These are phyloP conservation scores for Pyricularia grisea DNA, from an alignment of 2,329 filamentous ascomycete genomes.

Conservation along the genomic window DNA sequence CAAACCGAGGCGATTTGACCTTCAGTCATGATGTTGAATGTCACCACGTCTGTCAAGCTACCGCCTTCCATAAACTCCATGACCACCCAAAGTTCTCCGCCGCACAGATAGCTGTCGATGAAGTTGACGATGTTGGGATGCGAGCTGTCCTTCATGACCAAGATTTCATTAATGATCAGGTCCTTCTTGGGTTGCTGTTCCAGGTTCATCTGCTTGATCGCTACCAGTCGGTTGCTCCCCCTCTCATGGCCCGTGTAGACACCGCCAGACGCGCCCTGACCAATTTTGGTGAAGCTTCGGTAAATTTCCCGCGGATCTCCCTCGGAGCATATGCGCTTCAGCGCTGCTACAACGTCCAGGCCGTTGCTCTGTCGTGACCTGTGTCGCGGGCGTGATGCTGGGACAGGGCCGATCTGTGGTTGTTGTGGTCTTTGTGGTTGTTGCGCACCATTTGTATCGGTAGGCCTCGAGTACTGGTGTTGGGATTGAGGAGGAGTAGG, in stretches of 20 bases:
- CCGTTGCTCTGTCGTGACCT: slow-evolving; percentile 69
- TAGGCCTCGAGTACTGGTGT: slow-evolving; percentile 27
- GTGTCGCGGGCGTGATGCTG: slow-evolving; percentile 58
- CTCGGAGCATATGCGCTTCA: slow-evolving; percentile 83
- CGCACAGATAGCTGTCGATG: slow-evolving; percentile 89
- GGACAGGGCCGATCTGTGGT: slow-evolving; percentile 24
- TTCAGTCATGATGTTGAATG: slow-evolving; percentile 98
- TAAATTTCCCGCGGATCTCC: slow-evolving; percentile 87
- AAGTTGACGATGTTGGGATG: slow-evolving; percentile 99
- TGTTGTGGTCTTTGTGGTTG: slow-evolving; percentile 29
- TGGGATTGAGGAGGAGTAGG: slow-evolving; percentile 44
- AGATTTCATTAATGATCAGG: slow-evolving; percentile 95
- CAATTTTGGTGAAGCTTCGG: slow-evolving; percentile 84
- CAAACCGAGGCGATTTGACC: slow-evolving; percentile 95
- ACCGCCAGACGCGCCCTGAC: slow-evolving; percentile 91
- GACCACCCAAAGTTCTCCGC: slow-evolving; percentile 91
- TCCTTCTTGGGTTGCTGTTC: slow-evolving; percentile 99
- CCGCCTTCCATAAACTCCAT: slow-evolving; percentile 99
- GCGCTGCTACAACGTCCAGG: slow-evolving; percentile 70
- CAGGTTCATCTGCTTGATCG: slow-evolving; percentile 99
- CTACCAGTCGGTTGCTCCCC: slow-evolving; percentile 77
- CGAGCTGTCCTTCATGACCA: slow-evolving; percentile 98
- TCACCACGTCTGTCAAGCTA: slow-evolving; percentile 94
- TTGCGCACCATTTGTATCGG: slow-evolving; percentile 27
- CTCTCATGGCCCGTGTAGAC: slow-evolving; percentile 88